phyloP scores from a whole-genome alignment of 2,329 filamentous ascomycete species.

The Cyphellophora europaea region DNA sequence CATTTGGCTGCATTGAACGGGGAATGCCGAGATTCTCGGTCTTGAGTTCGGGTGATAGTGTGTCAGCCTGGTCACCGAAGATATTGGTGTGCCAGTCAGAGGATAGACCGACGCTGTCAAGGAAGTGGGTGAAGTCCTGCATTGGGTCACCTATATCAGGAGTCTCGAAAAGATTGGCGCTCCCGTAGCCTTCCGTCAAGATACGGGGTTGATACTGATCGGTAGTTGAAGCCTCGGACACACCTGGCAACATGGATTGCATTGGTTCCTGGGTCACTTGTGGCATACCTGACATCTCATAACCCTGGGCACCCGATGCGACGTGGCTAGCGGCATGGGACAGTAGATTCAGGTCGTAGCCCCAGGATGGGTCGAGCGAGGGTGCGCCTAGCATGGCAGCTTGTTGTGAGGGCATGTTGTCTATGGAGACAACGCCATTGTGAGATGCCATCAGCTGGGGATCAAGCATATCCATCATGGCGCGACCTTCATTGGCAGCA shows the following conservation, averaged over 20 bases:
- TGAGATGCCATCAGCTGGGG: conserved; percentile 32
- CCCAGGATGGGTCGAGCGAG: conserved; percentile 41
- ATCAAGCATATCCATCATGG: conserved; percentile 36
- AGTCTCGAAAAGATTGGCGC: conserved; percentile 29
- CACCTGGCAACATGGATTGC: conserved; percentile 15
- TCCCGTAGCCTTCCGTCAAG: conserved; percentile 17
- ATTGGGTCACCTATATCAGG: conserved; percentile 38
- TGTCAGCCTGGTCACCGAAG: conserved; percentile 26
- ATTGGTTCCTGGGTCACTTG: conserved; percentile 17
- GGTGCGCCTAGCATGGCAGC: conserved; percentile 31
- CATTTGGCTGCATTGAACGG: conserved; percentile 7
- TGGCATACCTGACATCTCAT: conserved; percentile 16
- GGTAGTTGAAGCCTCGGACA: conserved; percentile 8
- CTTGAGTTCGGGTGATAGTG: conserved; percentile 27
- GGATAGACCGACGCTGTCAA: conserved; percentile 39
- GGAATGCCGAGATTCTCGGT: conserved; percentile 24
- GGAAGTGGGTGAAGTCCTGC: conserved; percentile 39
- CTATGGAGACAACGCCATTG: conserved; percentile 25
- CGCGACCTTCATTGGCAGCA: conserved; percentile 28
- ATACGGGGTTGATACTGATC: conserved; percentile 17
- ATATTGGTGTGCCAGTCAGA: conserved; percentile 41
- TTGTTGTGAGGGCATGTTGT: conserved; percentile 22
- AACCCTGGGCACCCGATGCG: conserved; percentile 33
- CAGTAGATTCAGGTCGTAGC: conserved; percentile 39
- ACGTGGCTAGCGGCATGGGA: conserved; percentile 41